Evolutionary conservation across 331 rosid genomes (phyloP).

Genomic region (Saraca asoca): DNA sequence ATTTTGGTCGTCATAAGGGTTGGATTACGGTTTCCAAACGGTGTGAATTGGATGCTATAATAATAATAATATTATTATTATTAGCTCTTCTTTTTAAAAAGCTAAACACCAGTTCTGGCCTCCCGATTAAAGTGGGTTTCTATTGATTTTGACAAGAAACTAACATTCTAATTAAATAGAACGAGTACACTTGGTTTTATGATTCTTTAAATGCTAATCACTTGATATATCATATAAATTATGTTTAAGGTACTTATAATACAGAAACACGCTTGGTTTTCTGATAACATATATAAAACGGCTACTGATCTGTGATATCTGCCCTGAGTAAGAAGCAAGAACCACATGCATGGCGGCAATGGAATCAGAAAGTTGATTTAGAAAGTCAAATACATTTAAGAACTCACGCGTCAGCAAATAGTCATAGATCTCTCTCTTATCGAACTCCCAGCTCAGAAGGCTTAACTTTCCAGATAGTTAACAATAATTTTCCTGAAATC

Average conservation of each 20-base stretch:
- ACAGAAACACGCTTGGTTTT: constrained; percentile 40
- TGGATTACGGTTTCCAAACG: constrained; percentile 50
- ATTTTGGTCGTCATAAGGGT: constrained; percentile 5
- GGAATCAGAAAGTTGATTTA: constrained; percentile 47
- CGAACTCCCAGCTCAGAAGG: constrained; percentile 5
- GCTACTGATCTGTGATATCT: constrained; percentile 23
- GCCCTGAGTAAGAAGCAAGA: constrained; percentile 63
- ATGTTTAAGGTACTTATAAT: constrained; percentile 25
- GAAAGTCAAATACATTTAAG: constrained; percentile 87
- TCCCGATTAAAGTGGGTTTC: constrained; percentile 38
- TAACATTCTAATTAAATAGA: constrained; percentile 38
- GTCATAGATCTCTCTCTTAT: constrained; percentile 38
- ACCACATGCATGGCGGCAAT: constrained; percentile 69
- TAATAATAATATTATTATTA: constrained; percentile 20
- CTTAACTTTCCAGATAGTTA: constrained; percentile 25
- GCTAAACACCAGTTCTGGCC: constrained; percentile 32
- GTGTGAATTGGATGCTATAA: constrained; percentile 27
- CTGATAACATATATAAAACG: constrained; percentile 21
- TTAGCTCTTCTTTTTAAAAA: constrained; percentile 34
- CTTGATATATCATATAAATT: constrained; percentile 25
- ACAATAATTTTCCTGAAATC: constrained; percentile 34
- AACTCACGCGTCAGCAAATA: constrained; percentile 68
- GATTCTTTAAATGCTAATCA: constrained; percentile 30
- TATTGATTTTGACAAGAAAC: constrained; percentile 60
- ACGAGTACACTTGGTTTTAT: constrained; percentile 25